Evolutionary conservation across 202 grass and related monocot genomes (phyloP).

Genomic region (Schoenoplectus tabernaemontani): DNA sequence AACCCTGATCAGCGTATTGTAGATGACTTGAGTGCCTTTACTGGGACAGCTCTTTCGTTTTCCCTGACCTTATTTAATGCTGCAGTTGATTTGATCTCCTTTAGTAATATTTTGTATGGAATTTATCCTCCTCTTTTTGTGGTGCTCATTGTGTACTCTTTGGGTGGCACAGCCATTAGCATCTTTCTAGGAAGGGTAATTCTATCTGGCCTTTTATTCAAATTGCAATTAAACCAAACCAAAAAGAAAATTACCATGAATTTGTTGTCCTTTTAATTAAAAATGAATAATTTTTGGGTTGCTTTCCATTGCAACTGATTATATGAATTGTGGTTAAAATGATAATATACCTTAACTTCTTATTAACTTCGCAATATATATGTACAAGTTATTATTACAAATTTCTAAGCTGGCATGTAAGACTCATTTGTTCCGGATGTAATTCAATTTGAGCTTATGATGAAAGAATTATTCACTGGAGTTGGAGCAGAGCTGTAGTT

Average conservation of each 20-base stretch:
- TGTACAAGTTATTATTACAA: neutral
- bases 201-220: neutral
- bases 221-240: neutral
- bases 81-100: constrained; percentile 87
- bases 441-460: neutral
- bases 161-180: constrained; percentile 86
- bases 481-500: neutral
- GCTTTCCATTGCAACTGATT: neutral
- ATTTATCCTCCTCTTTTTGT: constrained; percentile 93
- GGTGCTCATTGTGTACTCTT: constrained; percentile 92
- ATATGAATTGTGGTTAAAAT: neutral
- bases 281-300: neutral
- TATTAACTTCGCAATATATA: neutral
- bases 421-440: neutral
- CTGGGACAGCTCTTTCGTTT: constrained; percentile 81
- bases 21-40: constrained; percentile 87
- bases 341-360: neutral
- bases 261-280: constrained; percentile 5
- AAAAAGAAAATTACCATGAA: neutral
- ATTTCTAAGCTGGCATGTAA: neutral
- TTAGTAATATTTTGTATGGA: constrained; percentile 95
- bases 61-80: constrained; percentile 83
- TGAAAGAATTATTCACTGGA: neutral
- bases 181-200: constrained; percentile 87
- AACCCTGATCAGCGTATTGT: constrained; percentile 96